These are phyloP conservation scores for Hapsidospora chrysogenum DNA, from an alignment of 495 filamentous ascomycete genomes.

Conservation along the genomic window DNA sequence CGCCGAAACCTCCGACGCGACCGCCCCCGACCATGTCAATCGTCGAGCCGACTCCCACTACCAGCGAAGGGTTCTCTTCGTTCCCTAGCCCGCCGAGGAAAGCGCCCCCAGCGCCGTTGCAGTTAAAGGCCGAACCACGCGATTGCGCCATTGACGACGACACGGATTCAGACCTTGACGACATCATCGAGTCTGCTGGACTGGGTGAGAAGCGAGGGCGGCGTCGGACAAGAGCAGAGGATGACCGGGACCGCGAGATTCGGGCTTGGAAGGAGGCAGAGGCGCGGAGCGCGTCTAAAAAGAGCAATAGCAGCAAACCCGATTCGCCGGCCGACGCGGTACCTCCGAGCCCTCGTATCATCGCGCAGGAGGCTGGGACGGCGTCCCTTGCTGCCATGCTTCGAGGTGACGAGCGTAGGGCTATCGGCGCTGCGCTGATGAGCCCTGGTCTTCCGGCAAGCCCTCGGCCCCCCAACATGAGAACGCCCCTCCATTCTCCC, in stretches of 20 bases:
- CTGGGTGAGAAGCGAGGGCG: conserved; percentile 52
- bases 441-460: conserved; percentile 82
- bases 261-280: conserved; percentile 45
- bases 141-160: conserved; percentile 37
- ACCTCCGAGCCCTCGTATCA: background rate
- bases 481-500: conserved; percentile 50
- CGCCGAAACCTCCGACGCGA: conserved; percentile 20
- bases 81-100: conserved; percentile 46
- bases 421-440: conserved; percentile 11
- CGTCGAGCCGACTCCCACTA: conserved; percentile 29
- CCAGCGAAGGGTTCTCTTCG: conserved; percentile 25
- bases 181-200: conserved; percentile 51
- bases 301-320: conserved; percentile 33
- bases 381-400: conserved; percentile 34
- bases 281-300: conserved; percentile 46
- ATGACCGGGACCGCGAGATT: conserved; percentile 63
- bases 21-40: conserved; percentile 24
- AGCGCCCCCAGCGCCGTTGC: conserved; percentile 68
- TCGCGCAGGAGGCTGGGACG: conserved; percentile 3
- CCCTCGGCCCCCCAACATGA: conserved; percentile 54
- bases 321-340: conserved; percentile 18
- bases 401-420: conserved; percentile 15
- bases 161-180: conserved; percentile 74
- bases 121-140: conserved; percentile 37
- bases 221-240: conserved; percentile 73